Conservation (phyloP, 164 flowering plant genomes). For the Stephania japonica region DNA sequence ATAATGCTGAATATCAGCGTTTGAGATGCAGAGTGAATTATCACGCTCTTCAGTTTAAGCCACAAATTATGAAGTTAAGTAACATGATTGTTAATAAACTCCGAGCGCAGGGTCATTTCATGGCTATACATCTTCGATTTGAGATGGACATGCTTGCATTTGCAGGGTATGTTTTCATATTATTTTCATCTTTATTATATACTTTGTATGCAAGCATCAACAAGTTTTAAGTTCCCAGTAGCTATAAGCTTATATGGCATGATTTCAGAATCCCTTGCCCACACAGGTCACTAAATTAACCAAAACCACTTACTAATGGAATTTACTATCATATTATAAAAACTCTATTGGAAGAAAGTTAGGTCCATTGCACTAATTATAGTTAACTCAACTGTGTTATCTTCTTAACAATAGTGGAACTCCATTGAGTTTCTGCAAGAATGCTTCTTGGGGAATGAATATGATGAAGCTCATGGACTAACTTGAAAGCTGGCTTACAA, state of each 20-base stretch:
- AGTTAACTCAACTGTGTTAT: neutral
- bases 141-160: constrained; percentile 99
- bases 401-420: neutral
- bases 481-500: too few relatives aligned
- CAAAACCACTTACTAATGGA: neutral
- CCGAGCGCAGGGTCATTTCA: constrained; percentile 88
- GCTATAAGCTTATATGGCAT: neutral
- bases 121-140: constrained; percentile 98
- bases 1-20: constrained; percentile 89
- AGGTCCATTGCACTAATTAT: neutral
- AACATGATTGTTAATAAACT: constrained; percentile 70
- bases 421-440: neutral
- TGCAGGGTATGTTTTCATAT: constrained; percentile 71
- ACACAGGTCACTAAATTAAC: neutral
- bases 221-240: neutral
- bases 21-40: constrained; percentile 96
- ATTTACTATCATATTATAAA: neutral
- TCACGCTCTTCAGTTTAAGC: constrained; percentile 89
- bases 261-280: neutral
- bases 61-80: constrained; percentile 81
- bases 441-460: neutral
- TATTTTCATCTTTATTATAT: constrained; percentile 7
- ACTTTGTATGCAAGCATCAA: neutral
- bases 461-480: too few relatives aligned
- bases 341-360: neutral